phyloP scores from a whole-genome alignment of 2,329 filamentous ascomycete species.

The Zopfia rhizophila region DNA sequence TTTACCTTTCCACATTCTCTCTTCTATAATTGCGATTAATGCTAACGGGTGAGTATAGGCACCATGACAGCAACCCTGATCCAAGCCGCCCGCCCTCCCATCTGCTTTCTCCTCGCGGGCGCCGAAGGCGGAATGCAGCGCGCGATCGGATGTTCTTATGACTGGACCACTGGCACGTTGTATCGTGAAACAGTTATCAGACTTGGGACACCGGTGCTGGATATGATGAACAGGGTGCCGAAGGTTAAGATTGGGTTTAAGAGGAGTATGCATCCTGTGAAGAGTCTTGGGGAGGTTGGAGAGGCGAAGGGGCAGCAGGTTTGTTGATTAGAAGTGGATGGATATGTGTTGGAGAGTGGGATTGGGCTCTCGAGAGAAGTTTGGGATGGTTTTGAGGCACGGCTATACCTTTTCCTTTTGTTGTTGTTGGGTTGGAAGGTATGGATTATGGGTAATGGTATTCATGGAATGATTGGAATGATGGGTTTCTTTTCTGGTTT shows the following conservation, averaged over 20 bases:
- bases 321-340: too few species aligned
- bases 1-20: conserved; percentile 43
- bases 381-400: too few species aligned
- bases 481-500: too few species aligned
- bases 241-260: conserved; percentile 46
- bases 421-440: too few species aligned
- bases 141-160: conserved; percentile 58
- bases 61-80: conserved; percentile 59
- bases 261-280: conserved; percentile 42
- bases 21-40: too few species aligned
- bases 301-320: conserved; percentile 34
- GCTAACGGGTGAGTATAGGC: conserved; percentile 55
- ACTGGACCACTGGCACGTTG: conserved; percentile 54
- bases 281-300: conserved; percentile 38
- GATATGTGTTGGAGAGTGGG: too few species aligned
- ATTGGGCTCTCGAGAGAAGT: too few species aligned
- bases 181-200: conserved; percentile 58
- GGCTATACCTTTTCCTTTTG: too few species aligned
- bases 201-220: conserved; percentile 52
- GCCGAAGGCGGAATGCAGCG: conserved; percentile 59
- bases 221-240: conserved; percentile 46
- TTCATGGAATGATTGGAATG: too few species aligned
- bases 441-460: too few species aligned
- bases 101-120: conserved; percentile 57
- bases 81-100: conserved; percentile 51